These are phyloP conservation scores for Vaccinium macrocarpon DNA, from an alignment of 148 eudicot genomes.

Conservation along the genomic window DNA sequence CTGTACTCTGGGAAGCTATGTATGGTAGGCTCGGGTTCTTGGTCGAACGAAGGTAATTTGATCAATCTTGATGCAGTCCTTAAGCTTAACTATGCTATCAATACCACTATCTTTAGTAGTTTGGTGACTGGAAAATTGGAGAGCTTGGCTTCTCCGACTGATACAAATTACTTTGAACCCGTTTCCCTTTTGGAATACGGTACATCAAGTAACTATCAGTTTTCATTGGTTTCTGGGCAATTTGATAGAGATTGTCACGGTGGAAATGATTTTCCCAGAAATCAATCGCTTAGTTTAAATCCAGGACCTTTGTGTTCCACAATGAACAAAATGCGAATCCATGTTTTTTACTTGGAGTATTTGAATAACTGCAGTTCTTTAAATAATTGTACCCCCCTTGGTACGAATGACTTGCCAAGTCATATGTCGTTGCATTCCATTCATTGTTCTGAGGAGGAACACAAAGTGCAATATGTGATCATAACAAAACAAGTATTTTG, in stretches of 20 bases:
- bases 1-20: conserved; percentile 20
- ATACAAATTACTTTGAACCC: conserved; percentile 21
- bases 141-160: conserved; percentile 19
- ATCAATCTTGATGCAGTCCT: conserved; percentile 19
- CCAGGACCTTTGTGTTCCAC: conserved; percentile 10
- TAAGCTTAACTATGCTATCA: conserved; percentile 8
- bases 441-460: conserved; percentile 18
- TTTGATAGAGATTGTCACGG: not conserved
- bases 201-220: conserved; percentile 14
- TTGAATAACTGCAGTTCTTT: conserved; percentile 1
- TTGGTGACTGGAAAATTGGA: conserved; percentile 20
- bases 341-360: conserved; percentile 2
- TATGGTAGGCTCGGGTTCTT: conserved; percentile 25
- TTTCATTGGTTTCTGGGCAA: conserved; percentile 14
- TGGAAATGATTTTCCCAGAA: conserved; percentile 12
- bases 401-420: conserved; percentile 7
- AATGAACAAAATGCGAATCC: not conserved
- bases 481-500: not conserved
- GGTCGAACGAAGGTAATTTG: conserved; percentile 15
- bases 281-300: conserved; percentile 2
- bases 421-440: conserved; percentile 5
- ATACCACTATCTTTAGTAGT: not conserved
- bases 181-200: conserved; percentile 1
- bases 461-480: conserved; percentile 3
- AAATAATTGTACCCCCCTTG: conserved; percentile 19